Evolutionary conservation across 2,329 filamentous ascomycete genomes (phyloP), one percentile per base, ranked within the genome.

Genomic region (Ceratocystis lukuohia): DNA sequence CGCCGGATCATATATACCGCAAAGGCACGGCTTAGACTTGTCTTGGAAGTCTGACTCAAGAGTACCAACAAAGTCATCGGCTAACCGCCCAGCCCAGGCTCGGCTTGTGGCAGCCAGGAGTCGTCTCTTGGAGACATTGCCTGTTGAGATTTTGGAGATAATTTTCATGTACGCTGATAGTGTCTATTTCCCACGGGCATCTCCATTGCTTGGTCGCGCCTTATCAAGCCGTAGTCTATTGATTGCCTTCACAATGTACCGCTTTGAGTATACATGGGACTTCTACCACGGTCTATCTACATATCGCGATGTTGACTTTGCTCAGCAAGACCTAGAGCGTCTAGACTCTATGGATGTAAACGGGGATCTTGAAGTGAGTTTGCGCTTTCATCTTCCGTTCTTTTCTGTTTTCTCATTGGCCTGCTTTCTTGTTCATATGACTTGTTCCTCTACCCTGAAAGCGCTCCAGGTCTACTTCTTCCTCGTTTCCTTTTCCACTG

Each of bases 141-240:
- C 82, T 0, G 71, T 77, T 5, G 82, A 84, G 71, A 74, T 84
- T 28, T 75, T 84, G 12, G 80, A 84, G 70, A 74, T 69, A 41
- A 82, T 85, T 61, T 78, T 83, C 65, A 72, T 80, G 69, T 72
- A 79, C 64, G 82, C 80, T 62, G 71, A 73, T 68, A 83, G 82
- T 69, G 68, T 80, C 61, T 75, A 78, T 63, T 74, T 85, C 0
- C 76, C 80, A 0, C 75, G 74, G 4, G 74, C 77, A 62, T 79
- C 76, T 64, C 77, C 72, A 10, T 72, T 75, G 41, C 73, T 85
- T 37, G 79, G 80, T 28, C 71, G 73, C 30, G 75, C 78, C 57
- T 76, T 85, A 15, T 83, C 81, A 7, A 57, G 61, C 30, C 57
- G 56, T 7, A 48, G 61, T n/a, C 45, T 63, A 7, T 33, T 65